phyloP scores from a whole-genome alignment of 441 rosid genomes.

The Metrosideros polymorpha region DNA sequence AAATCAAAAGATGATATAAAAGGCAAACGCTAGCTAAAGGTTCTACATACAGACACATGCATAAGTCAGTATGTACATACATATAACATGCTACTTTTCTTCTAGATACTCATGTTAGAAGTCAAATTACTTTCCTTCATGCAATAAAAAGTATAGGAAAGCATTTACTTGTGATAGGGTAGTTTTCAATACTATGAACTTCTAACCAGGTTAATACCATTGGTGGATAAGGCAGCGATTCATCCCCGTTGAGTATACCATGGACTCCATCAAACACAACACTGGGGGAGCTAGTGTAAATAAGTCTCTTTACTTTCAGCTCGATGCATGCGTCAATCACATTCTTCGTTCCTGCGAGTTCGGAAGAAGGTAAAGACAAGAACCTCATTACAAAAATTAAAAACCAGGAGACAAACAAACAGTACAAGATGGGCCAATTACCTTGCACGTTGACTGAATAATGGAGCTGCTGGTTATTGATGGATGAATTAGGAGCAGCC shows the following conservation, averaged over 20 bases:
- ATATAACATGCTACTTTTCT: not conserved
- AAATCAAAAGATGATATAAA: not conserved
- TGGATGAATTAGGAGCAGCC: conserved; percentile 95
- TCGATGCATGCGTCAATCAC: conserved; percentile 74
- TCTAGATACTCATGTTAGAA: not conserved
- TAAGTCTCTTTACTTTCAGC: conserved; percentile 69
- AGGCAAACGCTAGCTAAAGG: not conserved
- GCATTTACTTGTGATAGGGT: not conserved
- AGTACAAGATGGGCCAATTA: not conserved
- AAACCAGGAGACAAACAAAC: not conserved
- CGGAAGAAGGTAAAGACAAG: not conserved
- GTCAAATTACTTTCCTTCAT: not conserved
- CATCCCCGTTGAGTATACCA: conserved; percentile 50
- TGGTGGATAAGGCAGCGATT: conserved; percentile 56
- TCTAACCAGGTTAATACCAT: conserved; percentile 30
- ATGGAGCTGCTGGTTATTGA: conserved; percentile 67
- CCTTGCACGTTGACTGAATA: conserved; percentile 87
- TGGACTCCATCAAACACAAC: conserved; percentile 79
- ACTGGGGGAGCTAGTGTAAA: conserved; percentile 89
- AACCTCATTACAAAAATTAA: not conserved
- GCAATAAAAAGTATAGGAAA: not conserved
- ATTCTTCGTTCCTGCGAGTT: conserved; percentile 61
- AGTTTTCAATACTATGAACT: not conserved
- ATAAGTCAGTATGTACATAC: not conserved
- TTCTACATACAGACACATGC: not conserved